A percentile compares a stretch with the other conserved stretches of the same genome.
phyloP scores from a whole-genome alignment of 768 basidiomycete genomes.

The Dendrothele bispora region DNA sequence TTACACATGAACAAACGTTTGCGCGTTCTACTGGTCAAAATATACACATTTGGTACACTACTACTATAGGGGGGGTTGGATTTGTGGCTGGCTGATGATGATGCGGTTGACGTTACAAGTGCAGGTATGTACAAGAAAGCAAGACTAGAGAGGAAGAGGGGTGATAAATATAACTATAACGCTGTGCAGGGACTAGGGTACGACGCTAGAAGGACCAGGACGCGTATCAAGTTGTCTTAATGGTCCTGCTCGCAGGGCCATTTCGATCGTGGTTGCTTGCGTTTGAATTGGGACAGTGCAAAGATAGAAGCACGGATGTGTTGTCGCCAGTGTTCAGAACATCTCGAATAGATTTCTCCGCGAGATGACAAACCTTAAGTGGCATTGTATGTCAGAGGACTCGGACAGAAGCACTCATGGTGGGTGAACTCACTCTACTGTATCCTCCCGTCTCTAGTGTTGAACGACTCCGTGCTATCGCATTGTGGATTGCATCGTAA shows the following conservation, averaged over 20 bases:
- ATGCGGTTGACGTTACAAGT: no score
- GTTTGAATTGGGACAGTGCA: conserved; percentile 46
- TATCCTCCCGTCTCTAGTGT: conserved; percentile 57
- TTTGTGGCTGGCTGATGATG: no score
- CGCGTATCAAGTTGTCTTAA: conserved; percentile 42
- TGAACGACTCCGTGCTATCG: conserved; percentile 68
- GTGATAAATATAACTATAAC: no score
- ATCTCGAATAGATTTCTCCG: conserved; percentile 66
- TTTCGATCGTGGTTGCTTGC: conserved; percentile 31
- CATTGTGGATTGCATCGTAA: conserved; percentile 80
- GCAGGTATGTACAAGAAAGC: no score
- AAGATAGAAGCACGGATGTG: conserved; percentile 57
- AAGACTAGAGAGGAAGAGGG: no score
- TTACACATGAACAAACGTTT: no score
- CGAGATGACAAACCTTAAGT: conserved; percentile 64
- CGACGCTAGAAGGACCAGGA: no score
- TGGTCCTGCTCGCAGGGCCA: conserved; percentile 33
- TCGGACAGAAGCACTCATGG: not conserved
- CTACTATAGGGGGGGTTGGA: no score
- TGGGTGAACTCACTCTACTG: conserved; percentile 38
- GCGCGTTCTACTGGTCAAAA: no score
- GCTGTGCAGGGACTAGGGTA: no score
- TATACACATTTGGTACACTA: no score
- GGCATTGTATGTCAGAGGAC: conserved; percentile 3
- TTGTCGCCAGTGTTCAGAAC: conserved; percentile 75